phyloP scores from a whole-genome alignment of 805 yeast species.

The Zygosaccharomyces bailii region DNA sequence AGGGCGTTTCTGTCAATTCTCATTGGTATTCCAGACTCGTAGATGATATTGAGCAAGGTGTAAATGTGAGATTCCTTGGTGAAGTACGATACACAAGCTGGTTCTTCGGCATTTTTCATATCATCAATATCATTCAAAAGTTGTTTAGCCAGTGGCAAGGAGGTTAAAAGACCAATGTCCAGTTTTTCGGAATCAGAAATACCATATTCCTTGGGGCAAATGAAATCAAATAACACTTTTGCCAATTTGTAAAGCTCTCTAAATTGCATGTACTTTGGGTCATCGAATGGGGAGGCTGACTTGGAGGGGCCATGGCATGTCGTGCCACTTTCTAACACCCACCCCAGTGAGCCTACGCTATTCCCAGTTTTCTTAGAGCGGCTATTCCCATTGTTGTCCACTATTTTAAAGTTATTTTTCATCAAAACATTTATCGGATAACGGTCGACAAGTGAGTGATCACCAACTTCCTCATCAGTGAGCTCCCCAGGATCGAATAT shows the following conservation, averaged over 20 bases:
- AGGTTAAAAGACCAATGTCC: constrained; percentile 92
- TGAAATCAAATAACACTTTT: constrained; percentile 91
- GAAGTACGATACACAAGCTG: constrained; percentile 85
- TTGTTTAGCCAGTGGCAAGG: constrained; percentile 89
- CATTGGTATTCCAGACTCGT: constrained; percentile 92
- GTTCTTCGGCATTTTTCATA: constrained; percentile 73
- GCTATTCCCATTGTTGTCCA: constrained; percentile 29
- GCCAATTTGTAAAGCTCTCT: constrained; percentile 87
- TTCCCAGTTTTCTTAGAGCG: constrained; percentile 19
- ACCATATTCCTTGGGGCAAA: constrained; percentile 98
- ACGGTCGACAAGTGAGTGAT: constrained; percentile 54
- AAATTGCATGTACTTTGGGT: constrained; percentile 70
- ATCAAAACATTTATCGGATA: constrained; percentile 74
- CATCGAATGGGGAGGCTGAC: constrained; percentile 60
- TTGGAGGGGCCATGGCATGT: constrained; percentile 24
- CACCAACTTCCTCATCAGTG: constrained; percentile 28
- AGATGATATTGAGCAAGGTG: constrained; percentile 83
- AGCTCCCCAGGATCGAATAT: constrained; percentile 65
- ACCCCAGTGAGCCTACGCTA: constrained; percentile 65
- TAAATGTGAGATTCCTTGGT: constrained; percentile 97
- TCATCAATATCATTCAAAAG: constrained; percentile 74
- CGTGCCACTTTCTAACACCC: constrained; percentile 54
- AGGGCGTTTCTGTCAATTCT: constrained; percentile 90
- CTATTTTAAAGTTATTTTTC: constrained; percentile 69
- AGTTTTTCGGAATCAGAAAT: constrained; percentile 91